Evolutionary conservation across 495 filamentous ascomycete species (phyloP).

Genomic region (Poronia punctata): DNA sequence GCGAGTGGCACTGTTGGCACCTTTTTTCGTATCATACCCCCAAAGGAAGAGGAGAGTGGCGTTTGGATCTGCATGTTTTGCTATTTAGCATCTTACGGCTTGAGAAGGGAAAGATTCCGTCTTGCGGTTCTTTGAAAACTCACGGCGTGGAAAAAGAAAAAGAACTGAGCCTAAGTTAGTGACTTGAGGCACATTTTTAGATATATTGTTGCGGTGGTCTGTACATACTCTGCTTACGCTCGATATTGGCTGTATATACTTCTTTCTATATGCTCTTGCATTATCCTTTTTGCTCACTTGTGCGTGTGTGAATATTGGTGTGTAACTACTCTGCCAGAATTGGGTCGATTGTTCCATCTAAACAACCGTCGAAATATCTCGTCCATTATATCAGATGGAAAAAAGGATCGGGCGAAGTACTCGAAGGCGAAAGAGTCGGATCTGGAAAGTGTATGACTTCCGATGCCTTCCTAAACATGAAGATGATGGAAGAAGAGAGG

Average conservation of each 20-base stretch:
- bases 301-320: too few relatives aligned
- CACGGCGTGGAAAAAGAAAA: conserved; percentile 2
- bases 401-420: too few relatives aligned
- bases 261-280: not conserved
- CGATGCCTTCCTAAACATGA: too few relatives aligned
- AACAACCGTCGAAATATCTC: too few relatives aligned
- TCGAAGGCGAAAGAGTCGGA: too few relatives aligned
- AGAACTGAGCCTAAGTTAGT: not conserved
- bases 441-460: too few relatives aligned
- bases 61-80: conserved; percentile 2
- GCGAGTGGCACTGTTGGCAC: conserved; percentile 1
- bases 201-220: conserved; percentile 2
- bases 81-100: conserved; percentile 5
- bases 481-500: too few relatives aligned
- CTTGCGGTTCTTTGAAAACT: too few relatives aligned
- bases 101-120: not conserved
- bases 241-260: conserved; percentile 10
- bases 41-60: conserved; percentile 1
- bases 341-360: too few relatives aligned
- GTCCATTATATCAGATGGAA: too few relatives aligned
- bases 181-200: not conserved
- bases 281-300: too few relatives aligned
- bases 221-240: conserved; percentile 9
- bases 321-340: too few relatives aligned
- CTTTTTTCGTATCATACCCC: conserved; percentile 3